A percentile compares a stretch with the other conserved stretches of the same genome.
Evolutionary conservation across 2,329 filamentous ascomycete species (phyloP).

Genomic region (Arthrobotrys conoides): DNA sequence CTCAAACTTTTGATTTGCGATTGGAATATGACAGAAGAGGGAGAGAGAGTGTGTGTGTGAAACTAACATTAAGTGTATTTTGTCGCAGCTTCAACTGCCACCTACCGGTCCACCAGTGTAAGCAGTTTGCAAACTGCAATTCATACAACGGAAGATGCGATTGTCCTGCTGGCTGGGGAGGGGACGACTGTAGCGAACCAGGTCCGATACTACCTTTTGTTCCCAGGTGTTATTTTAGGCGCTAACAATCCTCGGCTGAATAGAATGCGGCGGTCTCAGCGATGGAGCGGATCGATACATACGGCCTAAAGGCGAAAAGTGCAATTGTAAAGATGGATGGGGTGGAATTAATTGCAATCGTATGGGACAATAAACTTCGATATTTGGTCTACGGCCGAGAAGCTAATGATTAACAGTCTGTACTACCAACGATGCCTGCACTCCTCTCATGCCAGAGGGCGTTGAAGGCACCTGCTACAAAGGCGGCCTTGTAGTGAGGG

Average conservation of each 20-base stretch:
- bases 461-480: constrained; percentile 92
- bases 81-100: constrained; percentile 93
- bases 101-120: constrained; percentile 89
- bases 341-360: constrained; percentile 94
- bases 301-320: constrained; percentile 76
- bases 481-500: constrained; percentile 88
- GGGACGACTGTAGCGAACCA: constrained; percentile 91
- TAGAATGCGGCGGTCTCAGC: constrained; percentile 87
- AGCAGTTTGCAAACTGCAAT: constrained; percentile 91
- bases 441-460: constrained; percentile 85
- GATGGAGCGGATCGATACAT: constrained; percentile 81
- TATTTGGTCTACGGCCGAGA: not conserved
- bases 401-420: constrained; percentile 73
- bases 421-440: constrained; percentile 83
- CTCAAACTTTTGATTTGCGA: not conserved
- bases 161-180: constrained; percentile 92
- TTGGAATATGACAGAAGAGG: not conserved
- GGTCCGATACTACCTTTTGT: constrained; percentile 68
- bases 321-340: constrained; percentile 94
- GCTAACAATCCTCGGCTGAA: constrained; percentile 16
- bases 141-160: constrained; percentile 91
- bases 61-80: constrained; percentile 62
- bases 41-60: too few relatives aligned
- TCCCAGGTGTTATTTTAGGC: not conserved
- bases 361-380: constrained; percentile 46